Conservation (phyloP, 78 protist species). For the Thecamonas trahens region DNA sequence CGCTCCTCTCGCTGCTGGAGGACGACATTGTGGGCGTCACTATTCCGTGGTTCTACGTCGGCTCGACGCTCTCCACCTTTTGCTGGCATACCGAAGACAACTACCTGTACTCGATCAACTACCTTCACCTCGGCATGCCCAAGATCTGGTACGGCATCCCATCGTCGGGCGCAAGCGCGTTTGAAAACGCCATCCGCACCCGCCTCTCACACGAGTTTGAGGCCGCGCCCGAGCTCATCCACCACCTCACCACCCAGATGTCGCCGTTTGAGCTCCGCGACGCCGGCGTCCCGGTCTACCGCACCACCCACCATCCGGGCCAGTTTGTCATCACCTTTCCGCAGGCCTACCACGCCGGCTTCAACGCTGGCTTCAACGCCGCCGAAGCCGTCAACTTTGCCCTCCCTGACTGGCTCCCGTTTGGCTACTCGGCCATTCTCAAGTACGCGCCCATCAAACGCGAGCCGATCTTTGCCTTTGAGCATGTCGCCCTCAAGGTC, state of each 20-base stretch:
- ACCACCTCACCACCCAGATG: not conserved
- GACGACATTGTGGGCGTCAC: not conserved
- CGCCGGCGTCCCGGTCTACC: not conserved
- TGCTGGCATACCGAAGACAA: constrained; percentile 47
- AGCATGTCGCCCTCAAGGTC: too few relatives aligned
- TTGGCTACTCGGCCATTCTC: not conserved
- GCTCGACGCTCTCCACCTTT: constrained; percentile 45
- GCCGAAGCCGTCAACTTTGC: constrained; percentile 23
- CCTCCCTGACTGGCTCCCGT: constrained; percentile 10
- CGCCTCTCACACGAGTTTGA: not conserved
- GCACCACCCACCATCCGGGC: constrained; percentile 3
- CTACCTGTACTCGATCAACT: constrained; percentile 27
- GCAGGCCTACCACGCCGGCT: constrained; percentile 36
- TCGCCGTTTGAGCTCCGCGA: not conserved
- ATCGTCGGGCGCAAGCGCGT: not conserved
- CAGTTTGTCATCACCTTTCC: constrained; percentile 43
- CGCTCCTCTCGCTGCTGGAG: not conserved
- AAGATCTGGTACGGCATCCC: constrained; percentile 26
- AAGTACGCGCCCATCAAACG: not conserved
- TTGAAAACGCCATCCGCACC: not conserved
- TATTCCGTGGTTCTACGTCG: constrained; percentile 55
- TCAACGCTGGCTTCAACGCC: constrained; percentile 11
- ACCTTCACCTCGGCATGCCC: constrained; percentile 28
- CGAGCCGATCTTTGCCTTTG: too few relatives aligned
- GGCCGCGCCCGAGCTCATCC: not conserved